A percentile compares a stretch with the other conserved stretches of the same genome.
These are phyloP conservation scores for Darksidea phi DNA, from an alignment of 495 filamentous ascomycete genomes.

Conservation along the genomic window DNA sequence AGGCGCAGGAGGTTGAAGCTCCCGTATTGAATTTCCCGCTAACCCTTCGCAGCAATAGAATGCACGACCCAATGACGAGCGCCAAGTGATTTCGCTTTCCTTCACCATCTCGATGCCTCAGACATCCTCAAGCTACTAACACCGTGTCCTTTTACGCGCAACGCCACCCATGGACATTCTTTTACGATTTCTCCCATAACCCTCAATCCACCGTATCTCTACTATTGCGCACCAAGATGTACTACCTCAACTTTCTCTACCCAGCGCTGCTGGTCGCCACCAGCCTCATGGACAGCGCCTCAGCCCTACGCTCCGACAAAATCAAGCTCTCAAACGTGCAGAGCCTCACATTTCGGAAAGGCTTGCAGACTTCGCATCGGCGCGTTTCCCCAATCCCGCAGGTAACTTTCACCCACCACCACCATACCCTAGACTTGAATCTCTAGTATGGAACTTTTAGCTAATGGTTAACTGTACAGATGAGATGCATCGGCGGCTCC, in stretches of 20 bases:
- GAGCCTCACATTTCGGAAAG: conserved; percentile 69
- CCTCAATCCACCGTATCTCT: neutral
- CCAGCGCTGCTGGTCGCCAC: conserved; percentile 38
- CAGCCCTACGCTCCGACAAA: conserved; percentile 52
- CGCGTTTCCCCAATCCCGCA: conserved; percentile 77
- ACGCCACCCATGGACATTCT: conserved; percentile 9
- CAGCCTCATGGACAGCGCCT: conserved; percentile 30
- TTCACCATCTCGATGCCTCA: neutral
- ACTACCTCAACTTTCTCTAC: conserved; percentile 44
- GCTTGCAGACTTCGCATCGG: conserved; percentile 65
- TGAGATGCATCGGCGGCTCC: conserved; percentile 74
- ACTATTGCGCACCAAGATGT: conserved; percentile 30
- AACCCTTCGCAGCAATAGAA: neutral
- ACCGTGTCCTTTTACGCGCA: conserved; percentile 29
- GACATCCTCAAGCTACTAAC: neutral
- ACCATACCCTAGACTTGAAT: neutral
- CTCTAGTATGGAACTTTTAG: neutral
- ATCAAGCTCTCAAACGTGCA: conserved; percentile 77
- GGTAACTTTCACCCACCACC: conserved; percentile 32
- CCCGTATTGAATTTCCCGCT: conserved; percentile 2
- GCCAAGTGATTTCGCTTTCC: conserved; percentile 18
- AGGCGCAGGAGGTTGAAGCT: neutral
- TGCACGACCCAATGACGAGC: conserved; percentile 20
- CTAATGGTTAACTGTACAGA: conserved; percentile 41
- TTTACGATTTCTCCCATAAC: neutral